Conservation (phyloP, 2,329 filamentous ascomycete species). For the Cladosporium sp. region DNA sequence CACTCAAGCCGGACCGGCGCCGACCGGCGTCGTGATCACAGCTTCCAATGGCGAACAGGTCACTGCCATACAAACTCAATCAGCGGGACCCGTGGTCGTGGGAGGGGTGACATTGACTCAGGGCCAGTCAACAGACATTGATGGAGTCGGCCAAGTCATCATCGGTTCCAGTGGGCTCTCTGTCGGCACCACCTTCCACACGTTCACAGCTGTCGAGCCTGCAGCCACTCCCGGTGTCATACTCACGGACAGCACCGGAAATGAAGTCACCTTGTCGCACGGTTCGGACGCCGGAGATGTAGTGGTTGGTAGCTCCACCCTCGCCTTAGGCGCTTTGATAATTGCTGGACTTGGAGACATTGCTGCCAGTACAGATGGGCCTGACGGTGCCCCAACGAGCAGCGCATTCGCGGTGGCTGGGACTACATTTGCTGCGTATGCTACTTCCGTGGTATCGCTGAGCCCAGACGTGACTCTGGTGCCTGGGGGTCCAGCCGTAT, state of each 20-base stretch:
- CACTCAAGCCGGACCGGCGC: neutral
- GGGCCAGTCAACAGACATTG: neutral
- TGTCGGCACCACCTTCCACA: neutral
- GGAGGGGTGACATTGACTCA: neutral
- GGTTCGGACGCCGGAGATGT: neutral
- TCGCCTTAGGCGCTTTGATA: neutral
- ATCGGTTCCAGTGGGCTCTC: neutral
- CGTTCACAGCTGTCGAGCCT: neutral
- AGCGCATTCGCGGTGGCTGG: neutral
- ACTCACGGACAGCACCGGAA: neutral
- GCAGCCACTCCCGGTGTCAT: neutral
- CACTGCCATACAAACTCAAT: neutral
- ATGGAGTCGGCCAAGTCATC: conserved; percentile 15
- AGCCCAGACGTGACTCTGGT: neutral
- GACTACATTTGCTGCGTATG: neutral
- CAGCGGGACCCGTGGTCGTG: neutral
- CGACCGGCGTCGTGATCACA: neutral
- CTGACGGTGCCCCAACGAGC: neutral
- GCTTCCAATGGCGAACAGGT: conserved; percentile 1
- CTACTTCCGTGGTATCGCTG: neutral
- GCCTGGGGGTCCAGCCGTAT: neutral
- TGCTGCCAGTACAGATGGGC: neutral
- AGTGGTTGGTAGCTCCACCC: neutral
- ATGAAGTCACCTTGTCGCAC: neutral
- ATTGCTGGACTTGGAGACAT: neutral